Base-by-base conservation (phyloP, 768 basidiomycete species). In the Termitomyces sp. region DNA sequence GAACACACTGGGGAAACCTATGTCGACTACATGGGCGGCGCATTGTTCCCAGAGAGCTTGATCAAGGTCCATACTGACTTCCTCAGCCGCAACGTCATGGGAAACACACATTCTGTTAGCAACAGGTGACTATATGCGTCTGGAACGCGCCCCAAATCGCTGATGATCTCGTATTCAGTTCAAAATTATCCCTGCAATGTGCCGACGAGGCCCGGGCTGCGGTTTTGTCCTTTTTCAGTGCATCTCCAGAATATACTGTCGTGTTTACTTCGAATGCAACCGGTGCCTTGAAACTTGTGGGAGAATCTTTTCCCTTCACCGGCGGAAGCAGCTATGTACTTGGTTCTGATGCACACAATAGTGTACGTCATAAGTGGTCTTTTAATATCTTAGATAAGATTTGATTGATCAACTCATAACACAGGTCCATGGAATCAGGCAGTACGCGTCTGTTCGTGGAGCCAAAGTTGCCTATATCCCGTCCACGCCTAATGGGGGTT, bases 11-110 rank as follows among this genome's bases (percentile, higher is more conserved):
- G 82, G 6, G 88, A 92, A 73, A 87, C 85, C 9, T 92, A 92
- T 58, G 86, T 91, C 59, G 91, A 93, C 65, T 92, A 88, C 62
- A 92, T 92, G 88, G 91, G 91, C 32, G 90, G 88, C 24, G 81
- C 88, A 0, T 74, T 92, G 35, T 90, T 90, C 61, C 91, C 91
- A 12, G 87, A 90, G 63, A 87, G 84, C 63, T 81, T 93, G 35
- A 80, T 92, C 58, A 79, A 78, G 40, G 81, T 83, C 10, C 88
- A 92, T 63, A 77, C 84, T 42, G 80, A 82, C 51, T 90, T 92
- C 66, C 79, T 93, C 33, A 82, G 77, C 42, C 74, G 73, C 52
- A 83, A 71, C 65, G 77, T 92, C 45, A 79, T 93, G 58, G 91
- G 90, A 1, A 92, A 93, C 68, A 92, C 91, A 1, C 91, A 93